Evolutionary conservation across 1,139 yeast species (phyloP).

Genomic region (Starmera stellimalicola): DNA sequence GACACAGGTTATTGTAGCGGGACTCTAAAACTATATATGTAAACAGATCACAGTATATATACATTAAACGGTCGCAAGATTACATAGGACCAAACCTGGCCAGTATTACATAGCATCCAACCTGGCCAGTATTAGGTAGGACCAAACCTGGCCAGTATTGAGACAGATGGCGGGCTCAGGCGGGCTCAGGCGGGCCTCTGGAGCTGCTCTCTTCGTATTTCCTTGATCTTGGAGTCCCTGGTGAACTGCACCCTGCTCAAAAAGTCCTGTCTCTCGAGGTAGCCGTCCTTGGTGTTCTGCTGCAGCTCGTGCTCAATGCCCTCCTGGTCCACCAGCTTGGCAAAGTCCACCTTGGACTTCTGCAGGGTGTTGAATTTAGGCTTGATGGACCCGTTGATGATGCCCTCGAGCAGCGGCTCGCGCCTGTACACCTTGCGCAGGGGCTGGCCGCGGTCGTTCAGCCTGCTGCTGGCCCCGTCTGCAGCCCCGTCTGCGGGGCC

Average conservation of each 20-base stretch:
- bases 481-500: constrained; percentile 4
- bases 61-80: no score
- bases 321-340: constrained; percentile 80
- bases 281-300: constrained; percentile 72
- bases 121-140: no score
- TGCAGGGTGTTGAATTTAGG: constrained; percentile 84
- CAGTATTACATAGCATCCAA: no score
- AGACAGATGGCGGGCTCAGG: no score
- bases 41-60: no score
- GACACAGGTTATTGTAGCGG: no score
- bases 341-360: constrained; percentile 92
- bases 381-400: constrained; percentile 45
- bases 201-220: constrained; percentile 34
- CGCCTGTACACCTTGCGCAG: constrained; percentile 45
- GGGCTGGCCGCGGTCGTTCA: constrained; percentile 17
- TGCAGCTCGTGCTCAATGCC: constrained; percentile 78
- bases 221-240: constrained; percentile 53
- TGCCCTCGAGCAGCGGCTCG: constrained; percentile 68
- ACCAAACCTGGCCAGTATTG: no score
- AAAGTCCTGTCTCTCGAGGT: constrained; percentile 86
- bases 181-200: no score
- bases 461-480: constrained; percentile 1
- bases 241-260: constrained; percentile 64
- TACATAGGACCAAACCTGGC: no score
- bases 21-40: no score